Evolutionary conservation across 2,329 filamentous ascomycete genomes (phyloP), one percentile per base, ranked within the genome.

Genomic region (Sporothrix brasiliensis): DNA sequence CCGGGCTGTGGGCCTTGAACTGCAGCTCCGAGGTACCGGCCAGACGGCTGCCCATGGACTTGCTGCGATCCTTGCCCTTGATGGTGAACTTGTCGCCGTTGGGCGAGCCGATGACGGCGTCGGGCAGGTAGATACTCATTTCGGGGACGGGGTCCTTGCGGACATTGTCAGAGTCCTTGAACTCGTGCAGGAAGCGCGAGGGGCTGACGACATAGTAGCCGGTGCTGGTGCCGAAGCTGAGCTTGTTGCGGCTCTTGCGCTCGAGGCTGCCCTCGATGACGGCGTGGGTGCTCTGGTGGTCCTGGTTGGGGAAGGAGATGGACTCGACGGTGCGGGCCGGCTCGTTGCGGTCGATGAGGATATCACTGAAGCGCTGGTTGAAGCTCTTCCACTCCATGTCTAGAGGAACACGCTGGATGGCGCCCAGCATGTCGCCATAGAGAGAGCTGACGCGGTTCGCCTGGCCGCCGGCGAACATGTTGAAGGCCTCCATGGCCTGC

Each of bases 341-440:
- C 0, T 90, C 87, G 71, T 88, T 88, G 4, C 93, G 91, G 79
- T 97, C 89, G 75, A 97, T 90, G 39, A 99, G 87, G 10, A 90
- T 83, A 73, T 89, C 85, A 73, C 85, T 83, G 78, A 91, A 91
- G 75, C 93, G 90, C 74, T 87, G 81, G 67, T 89, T 82, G 82
- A 99, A 99, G 75, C 90, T 89, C 72, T 90, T 89, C 94, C 94
- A 99, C 81, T 99, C 95, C 75, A 96, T 94, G 78, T 97, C 91
- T 7, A 86, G 85, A 0, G 92, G 90, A 61, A 99, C 89, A 63
- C 87, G 87, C 81, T 97, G 92, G 4, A 90, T 85, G 13, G 88
- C 89, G 72, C 85, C 87, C 41, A 95, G 86, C 81, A 98, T 94
- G 78, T 97, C 93, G 67, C 86, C 86, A 79, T 97, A 95, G 86